Evolutionary conservation across 2,329 filamentous ascomycete species (phyloP).

Genomic region (Hypoxylon sp.): DNA sequence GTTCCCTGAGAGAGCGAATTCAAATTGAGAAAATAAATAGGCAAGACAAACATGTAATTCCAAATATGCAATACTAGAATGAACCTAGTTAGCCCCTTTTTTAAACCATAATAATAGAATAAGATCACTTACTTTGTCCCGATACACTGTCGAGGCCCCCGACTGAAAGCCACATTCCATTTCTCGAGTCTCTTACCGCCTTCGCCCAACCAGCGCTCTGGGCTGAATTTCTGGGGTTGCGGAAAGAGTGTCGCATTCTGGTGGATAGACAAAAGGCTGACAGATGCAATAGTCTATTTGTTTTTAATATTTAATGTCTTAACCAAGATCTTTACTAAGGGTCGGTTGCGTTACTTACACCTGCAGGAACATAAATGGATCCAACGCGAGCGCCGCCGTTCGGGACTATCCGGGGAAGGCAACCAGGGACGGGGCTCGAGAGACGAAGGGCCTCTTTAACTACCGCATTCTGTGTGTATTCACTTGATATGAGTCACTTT

Average conservation of each 20-base stretch:
- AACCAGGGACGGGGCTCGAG: neutral
- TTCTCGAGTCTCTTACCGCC: neutral
- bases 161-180: neutral
- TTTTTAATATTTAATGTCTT: neutral
- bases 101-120: neutral
- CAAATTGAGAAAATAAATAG: neutral
- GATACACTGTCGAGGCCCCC: neutral
- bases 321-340: neutral
- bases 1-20: neutral
- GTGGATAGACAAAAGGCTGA: neutral
- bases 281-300: neutral
- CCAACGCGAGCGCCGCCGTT: neutral
- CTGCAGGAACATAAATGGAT: neutral
- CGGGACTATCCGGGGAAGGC: neutral
- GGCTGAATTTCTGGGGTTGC: neutral
- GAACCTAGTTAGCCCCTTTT: neutral
- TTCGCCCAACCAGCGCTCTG: neutral
- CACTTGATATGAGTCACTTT: neutral
- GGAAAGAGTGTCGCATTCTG: neutral
- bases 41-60: neutral
- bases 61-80: neutral
- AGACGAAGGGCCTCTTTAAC: neutral
- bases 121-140: neutral
- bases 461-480: neutral
- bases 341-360: neutral